These are phyloP conservation scores for Exophiala alcalophila DNA, from an alignment of 2,329 filamentous ascomycete genomes.

Conservation along the genomic window DNA sequence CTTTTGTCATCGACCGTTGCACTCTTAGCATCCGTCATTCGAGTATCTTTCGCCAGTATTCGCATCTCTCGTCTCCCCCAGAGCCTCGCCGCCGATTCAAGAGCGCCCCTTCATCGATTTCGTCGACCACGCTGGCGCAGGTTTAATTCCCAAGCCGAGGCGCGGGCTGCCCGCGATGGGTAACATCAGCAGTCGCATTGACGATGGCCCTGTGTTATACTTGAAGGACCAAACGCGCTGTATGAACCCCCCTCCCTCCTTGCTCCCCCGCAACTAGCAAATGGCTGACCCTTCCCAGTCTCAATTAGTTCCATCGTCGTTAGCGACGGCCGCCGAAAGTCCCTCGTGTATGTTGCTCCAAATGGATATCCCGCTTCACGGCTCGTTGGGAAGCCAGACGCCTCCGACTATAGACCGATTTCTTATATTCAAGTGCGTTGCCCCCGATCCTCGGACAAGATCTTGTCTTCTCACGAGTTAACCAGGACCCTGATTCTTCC, in stretches of 20 bases:
- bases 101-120: not conserved
- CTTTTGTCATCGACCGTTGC: not conserved
- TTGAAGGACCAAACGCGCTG: constrained; percentile 89
- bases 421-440: constrained; percentile 82
- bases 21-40: constrained; percentile 6
- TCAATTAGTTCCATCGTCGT: constrained; percentile 80
- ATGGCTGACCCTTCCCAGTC: constrained; percentile 55
- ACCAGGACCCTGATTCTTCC: constrained; percentile 71
- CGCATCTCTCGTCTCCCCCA: constrained; percentile 6
- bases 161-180: constrained; percentile 61
- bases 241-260: constrained; percentile 49
- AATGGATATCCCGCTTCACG: constrained; percentile 84
- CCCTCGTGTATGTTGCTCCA: constrained; percentile 72
- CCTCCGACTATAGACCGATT: constrained; percentile 70
- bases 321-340: constrained; percentile 74
- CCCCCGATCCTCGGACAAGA: not conserved
- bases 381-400: constrained; percentile 68
- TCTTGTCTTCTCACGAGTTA: constrained; percentile 18
- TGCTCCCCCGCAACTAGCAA: constrained; percentile 18
- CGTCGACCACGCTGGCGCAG: constrained; percentile 19
- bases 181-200: constrained; percentile 81
- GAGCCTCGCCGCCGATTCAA: not conserved
- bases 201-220: constrained; percentile 76
- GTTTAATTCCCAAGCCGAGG: constrained; percentile 9
- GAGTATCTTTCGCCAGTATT: constrained; percentile 9